Base-by-base conservation (phyloP, 768 basidiomycete genomes). In the Antrodiella citrinella region DNA sequence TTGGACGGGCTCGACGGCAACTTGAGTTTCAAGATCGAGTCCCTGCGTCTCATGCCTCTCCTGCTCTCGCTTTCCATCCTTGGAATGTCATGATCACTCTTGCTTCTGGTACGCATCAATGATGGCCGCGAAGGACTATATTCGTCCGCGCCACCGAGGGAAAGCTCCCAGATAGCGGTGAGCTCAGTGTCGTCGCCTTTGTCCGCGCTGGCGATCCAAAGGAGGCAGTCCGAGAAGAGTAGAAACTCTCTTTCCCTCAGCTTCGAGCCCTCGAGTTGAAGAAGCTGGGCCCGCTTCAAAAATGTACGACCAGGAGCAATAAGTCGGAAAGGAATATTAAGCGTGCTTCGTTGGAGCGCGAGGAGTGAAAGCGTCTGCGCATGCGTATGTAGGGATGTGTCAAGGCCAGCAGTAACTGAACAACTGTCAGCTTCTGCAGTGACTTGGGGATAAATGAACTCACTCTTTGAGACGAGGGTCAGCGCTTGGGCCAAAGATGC, bases 291-390 rank as follows among this genome's bases (percentile, higher is more conserved):
- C 11, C 86, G 78, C 50, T 81, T 84, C 42, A 95, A 65, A 40
- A 94, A 76, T 0, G 71, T 76, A n/a, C 92, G 82, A 1, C 92
- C 91, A 0, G 93, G 92, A 0, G 72, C 65, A 56, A 95, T 77
- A 47, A 96, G 76, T 42, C 82, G 85, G 54, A 83, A 82, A 1
- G 89, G 87, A 5, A 95, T 75, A 55, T 81, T 81, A 0, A 78
- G 72, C 1, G 91, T 91, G 15, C 80, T 74, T 11, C 83, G 80
- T 57, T 96, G 93, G 1, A 95, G 71, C 1, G 89, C 78, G 42
- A 95, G 74, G 22, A 94, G 72, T 4, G 77, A 64, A 35, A 92
- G 76, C 0, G 84, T 90, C 62, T 86, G 80, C 0, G 86, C 76
- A 63, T 94, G 90, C 0, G 78, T 79, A 47, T 83, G 81, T 23